A percentile compares a stretch with the other conserved stretches of the same genome.
Conservation (phyloP, 331 rosid genomes). For the Phaseolus coccineus region DNA sequence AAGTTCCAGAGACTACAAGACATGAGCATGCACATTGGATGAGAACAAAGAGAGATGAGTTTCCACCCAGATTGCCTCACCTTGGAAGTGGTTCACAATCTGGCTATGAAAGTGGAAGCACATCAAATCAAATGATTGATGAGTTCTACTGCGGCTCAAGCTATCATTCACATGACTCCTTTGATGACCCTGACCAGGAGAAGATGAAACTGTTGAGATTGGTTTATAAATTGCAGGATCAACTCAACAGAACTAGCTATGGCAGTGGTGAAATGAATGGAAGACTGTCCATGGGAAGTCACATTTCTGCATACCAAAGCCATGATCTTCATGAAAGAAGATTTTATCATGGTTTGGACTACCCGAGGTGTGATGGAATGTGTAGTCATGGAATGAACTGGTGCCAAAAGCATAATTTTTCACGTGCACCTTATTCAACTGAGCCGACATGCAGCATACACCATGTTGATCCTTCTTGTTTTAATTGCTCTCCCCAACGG, state of each 20-base stretch:
- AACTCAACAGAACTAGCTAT: slow-evolving; percentile 57
- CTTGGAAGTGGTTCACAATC: slow-evolving; percentile 40
- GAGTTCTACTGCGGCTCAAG: slow-evolving; percentile 58
- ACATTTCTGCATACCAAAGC: slow-evolving; percentile 45
- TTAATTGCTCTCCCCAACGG: slow-evolving; percentile 55
- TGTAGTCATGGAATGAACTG: slow-evolving; percentile 51
- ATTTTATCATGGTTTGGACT: slow-evolving; percentile 51
- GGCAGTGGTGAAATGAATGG: slow-evolving; percentile 49
- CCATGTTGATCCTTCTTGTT: slow-evolving; percentile 57
- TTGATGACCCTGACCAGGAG: slow-evolving; percentile 66
- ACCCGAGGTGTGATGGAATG: slow-evolving; percentile 52
- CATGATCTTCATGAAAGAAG: slow-evolving; percentile 55
- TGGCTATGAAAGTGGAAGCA: slow-evolving; percentile 62
- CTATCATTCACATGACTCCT: slow-evolving; percentile 58
- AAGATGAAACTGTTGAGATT: slow-evolving; percentile 74
- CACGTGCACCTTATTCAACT: slow-evolving; percentile 53
- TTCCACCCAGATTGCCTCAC: slow-evolving; percentile 51
- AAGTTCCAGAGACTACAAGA: slow-evolving; percentile 50
- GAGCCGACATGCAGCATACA: slow-evolving; percentile 62
- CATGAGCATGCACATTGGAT: slow-evolving; percentile 49
- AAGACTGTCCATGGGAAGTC: slow-evolving; percentile 47
- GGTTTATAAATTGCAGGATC: slow-evolving; percentile 77
- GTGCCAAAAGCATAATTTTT: slow-evolving; percentile 47
- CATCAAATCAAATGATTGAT: slow-evolving; percentile 53
- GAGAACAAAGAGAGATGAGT: slow-evolving; percentile 55